Evolutionary conservation across 2,329 filamentous ascomycete species (phyloP), one percentile per base, ranked within the genome.

Genomic region (Calonectria naviculata): DNA sequence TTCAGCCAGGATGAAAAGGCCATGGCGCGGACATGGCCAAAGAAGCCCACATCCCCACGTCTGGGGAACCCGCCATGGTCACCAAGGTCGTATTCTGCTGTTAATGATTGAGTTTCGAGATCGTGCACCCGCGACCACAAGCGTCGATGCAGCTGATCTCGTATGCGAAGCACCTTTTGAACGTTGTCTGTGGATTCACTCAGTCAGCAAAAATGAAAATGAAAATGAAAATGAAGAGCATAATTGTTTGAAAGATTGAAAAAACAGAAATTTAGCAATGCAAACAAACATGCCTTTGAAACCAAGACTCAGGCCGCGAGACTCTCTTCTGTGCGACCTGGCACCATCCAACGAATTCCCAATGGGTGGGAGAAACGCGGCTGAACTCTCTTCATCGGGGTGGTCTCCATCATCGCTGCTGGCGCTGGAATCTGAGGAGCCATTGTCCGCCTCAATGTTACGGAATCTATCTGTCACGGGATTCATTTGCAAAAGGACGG

Each of bases 1-100:
- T 94, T 94, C 81, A 94, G 82, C 85, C 88, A 91, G 76, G 81
- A 83, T 0, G 78, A 79, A 28, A 78, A 76, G 12, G 83, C 46
- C 26, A 79, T 82, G 31, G 77, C 75, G 42, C 73, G 74, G 9
- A 82, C 74, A 58, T 79, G 74, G 6, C 74, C 75, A 13, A 71
- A 68, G 54, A 77, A 68, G 13, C 65, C 68, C 1, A 28, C n/a
- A 12, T 73, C 44, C 13, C 44, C 60, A 28, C 67, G 47, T 31
- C 26, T 54, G 31, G 49, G 46, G 24, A 56, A 65, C n/a, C 13
- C 42, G 54, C 47, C 41, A 41, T 62, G 41, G 46, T 68, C 65
- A 52, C 34, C 65, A 49, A 68, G 42, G 21, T 67, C 49, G 26
- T 73, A 74, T 12, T 75, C 71, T 34, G 68, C 54, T 29, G 65